Percentiles rank a stretch among this genome's conserved stretches.
phyloP scores from a whole-genome alignment of 1,139 yeast species.

The Lipomyces yarrowii region DNA sequence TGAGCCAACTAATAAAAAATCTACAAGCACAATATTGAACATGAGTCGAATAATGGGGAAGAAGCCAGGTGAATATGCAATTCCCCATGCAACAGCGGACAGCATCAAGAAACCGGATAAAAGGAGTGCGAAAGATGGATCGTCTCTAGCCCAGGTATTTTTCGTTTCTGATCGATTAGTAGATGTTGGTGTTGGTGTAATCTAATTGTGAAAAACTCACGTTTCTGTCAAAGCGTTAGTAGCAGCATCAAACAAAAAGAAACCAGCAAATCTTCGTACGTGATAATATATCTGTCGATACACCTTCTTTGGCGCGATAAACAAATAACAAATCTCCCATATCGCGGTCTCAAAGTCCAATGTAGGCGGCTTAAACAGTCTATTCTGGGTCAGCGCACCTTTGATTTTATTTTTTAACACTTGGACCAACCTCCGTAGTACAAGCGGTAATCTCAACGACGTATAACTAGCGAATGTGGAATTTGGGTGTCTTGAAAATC shows the following conservation, averaged over 20 bases:
- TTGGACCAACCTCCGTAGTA: constrained; percentile 20
- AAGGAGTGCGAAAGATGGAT: constrained; percentile 81
- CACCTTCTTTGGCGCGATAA: constrained; percentile 77
- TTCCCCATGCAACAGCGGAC: constrained; percentile 89
- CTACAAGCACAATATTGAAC: constrained; percentile 81
- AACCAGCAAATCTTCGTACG: constrained; percentile 26
- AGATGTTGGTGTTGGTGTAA: background rate
- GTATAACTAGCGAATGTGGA: constrained; percentile 4
- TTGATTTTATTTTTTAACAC: background rate
- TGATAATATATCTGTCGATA: constrained; percentile 81
- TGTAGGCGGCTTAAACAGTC: constrained; percentile 74
- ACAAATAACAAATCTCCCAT: constrained; percentile 82
- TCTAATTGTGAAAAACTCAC: constrained; percentile 1
- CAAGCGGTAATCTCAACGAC: constrained; percentile 23
- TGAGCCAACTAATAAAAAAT: constrained; percentile 72
- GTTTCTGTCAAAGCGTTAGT: constrained; percentile 37
- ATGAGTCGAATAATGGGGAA: constrained; percentile 64
- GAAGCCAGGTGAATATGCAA: constrained; percentile 70
- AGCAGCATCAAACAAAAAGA: background rate
- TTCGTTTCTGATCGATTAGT: constrained; percentile 51
- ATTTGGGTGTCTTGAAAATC: constrained; percentile 5
- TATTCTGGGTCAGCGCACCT: constrained; percentile 19
- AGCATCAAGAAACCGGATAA: constrained; percentile 64
- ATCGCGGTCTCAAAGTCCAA: constrained; percentile 89
- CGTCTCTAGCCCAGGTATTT: constrained; percentile 82